Base-by-base conservation (phyloP, 306 rosid genomes). In the Dalbergia cochinchinensis region DNA sequence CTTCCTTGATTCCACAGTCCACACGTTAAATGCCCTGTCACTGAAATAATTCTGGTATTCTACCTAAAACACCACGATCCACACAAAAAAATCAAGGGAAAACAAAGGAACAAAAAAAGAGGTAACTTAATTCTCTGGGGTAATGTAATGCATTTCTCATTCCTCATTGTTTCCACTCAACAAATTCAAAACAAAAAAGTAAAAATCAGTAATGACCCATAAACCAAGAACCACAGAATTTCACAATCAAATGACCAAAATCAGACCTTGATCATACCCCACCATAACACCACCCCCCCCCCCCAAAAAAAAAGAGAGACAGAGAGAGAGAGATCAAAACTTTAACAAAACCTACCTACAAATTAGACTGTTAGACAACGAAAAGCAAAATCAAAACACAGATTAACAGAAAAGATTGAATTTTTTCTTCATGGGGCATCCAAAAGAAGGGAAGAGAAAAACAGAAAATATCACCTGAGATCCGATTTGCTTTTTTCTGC, bases 401-500 rank as follows among this genome's bases (percentile, higher is more conserved):
- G 31, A 54, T 53, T 16, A 75, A 8, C 47, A 10, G 14, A 31
- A 47, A 37, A 42, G 35, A 11, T n/a, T 0, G 12, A 8, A 31
- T 18, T 34, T 51, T 9, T 45, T 61, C 11, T 16, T 10, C 5
- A 16, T 74, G 26, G 58, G 58, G 65, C 16, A 61, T 6, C 7
- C 14, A 45, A n/a, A 61, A 60, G 74, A 14, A 26, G 26, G 20
- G 41, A 3, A 0, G 44, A 4, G n/a, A 54, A 3, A 26, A 7
- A 8, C 1, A 44, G 10, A 16, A 78, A 73, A 73, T 1, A 59
- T 67, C 42, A 83, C 84, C 87, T 79, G 74, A 79, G 87, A 83
- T 83, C 86, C 62, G 65, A 67, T 22, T 78, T 51, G 19, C 13
- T 57, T 6, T 37, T 50, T 71, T 48, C 47, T 50, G 68, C 73